Evolutionary conservation across 495 filamentous ascomycete genomes (phyloP).

Genomic region (Talaromyces adpressus): DNA sequence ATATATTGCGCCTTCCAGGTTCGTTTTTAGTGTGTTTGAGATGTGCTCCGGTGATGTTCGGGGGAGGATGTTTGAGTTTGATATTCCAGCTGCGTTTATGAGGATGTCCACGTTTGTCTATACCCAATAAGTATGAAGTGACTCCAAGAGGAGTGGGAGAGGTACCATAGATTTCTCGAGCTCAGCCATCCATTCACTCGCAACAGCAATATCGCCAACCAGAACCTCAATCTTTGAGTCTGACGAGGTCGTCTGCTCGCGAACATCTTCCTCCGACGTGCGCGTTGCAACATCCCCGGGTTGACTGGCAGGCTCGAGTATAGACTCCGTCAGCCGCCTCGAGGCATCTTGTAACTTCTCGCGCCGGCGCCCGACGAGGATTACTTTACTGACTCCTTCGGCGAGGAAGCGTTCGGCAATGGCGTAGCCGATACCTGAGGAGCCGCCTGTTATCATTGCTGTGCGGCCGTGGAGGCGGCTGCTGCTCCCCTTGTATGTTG

Average conservation of each 20-base stretch:
- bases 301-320: background rate
- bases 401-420: conserved; percentile 62
- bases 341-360: conserved; percentile 34
- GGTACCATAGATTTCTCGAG: conserved; percentile 38
- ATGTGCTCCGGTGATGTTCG: conserved; percentile 31
- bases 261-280: conserved; percentile 15
- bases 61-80: conserved; percentile 51
- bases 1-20: conserved; percentile 64
- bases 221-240: conserved; percentile 15
- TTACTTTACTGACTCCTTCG: conserved; percentile 48
- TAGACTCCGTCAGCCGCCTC: conserved; percentile 9
- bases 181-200: conserved; percentile 36
- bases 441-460: conserved; percentile 56
- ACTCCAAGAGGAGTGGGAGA: background rate
- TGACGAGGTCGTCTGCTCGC: conserved; percentile 12
- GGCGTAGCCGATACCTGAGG: conserved; percentile 57
- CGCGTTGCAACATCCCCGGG: conserved; percentile 9
- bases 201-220: conserved; percentile 41
- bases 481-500: background rate
- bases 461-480: conserved; percentile 32
- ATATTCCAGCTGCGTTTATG: conserved; percentile 69
- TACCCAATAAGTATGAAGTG: background rate
- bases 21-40: conserved; percentile 51
- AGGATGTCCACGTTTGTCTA: conserved; percentile 53
- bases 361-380: conserved; percentile 45